These are phyloP conservation scores for Amphibolis antarctica DNA, from an alignment of 106 monocot species.

Conservation along the genomic window DNA sequence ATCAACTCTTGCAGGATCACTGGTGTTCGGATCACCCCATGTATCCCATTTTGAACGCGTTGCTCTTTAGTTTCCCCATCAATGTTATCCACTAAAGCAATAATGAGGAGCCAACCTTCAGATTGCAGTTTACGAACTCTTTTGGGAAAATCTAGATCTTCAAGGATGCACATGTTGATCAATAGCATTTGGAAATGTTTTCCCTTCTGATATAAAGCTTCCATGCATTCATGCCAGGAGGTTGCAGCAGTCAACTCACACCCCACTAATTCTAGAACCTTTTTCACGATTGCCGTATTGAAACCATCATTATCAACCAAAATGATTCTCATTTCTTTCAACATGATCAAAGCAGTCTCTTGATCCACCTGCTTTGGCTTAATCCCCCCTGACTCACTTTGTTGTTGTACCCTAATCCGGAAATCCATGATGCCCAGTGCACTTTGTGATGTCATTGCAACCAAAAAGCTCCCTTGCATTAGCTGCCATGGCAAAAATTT, in stretches of 20 bases:
- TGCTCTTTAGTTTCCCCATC: not conserved
- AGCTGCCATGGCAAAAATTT: no score
- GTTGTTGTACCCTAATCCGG: not conserved
- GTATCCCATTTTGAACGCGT: conserved; percentile 5
- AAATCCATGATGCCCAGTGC: no score
- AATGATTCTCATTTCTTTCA: conserved; percentile 10
- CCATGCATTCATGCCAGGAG: conserved; percentile 11
- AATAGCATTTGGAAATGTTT: conserved; percentile 8
- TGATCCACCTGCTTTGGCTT: not conserved
- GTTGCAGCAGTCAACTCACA: conserved; percentile 5
- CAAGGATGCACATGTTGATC: conserved; percentile 1
- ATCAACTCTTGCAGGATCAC: conserved; percentile 14
- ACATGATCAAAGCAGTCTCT: not conserved
- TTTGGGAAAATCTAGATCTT: conserved; percentile 5
- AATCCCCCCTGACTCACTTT: not conserved
- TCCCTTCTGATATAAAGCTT: not conserved
- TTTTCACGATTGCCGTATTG: not conserved
- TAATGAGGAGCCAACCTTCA: conserved; percentile 3
- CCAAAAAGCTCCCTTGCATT: no score
- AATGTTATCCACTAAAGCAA: not conserved
- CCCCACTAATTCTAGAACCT: conserved; percentile 2
- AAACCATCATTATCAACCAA: conserved; percentile 5
- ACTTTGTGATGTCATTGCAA: no score
- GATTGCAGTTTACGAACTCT: conserved; percentile 2
- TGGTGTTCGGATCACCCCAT: conserved; percentile 6